Conservation (phyloP, 2,329 filamentous ascomycete genomes). For the Orbilia blumenaviensis region DNA sequence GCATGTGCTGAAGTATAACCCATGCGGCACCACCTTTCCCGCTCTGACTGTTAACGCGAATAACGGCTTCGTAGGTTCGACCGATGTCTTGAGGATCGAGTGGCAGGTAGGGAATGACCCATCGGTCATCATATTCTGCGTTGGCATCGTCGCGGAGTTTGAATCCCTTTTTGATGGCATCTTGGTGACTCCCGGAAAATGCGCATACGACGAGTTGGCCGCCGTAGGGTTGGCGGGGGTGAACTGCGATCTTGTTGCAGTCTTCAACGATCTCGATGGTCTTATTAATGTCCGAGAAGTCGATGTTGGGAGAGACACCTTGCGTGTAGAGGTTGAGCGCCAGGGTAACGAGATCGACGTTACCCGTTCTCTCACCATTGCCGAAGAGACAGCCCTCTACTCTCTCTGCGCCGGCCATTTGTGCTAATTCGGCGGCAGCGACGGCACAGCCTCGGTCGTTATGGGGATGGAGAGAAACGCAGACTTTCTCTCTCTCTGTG, state of each 20-base stretch:
- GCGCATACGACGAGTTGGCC: conserved; percentile 91
- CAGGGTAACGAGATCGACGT: conserved; percentile 92
- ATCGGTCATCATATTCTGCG: conserved; percentile 71
- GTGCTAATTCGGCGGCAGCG: conserved; percentile 87
- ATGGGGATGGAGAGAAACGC: conserved; percentile 89
- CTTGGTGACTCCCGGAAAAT: conserved; percentile 91
- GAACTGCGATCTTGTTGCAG: conserved; percentile 93
- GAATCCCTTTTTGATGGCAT: conserved; percentile 95
- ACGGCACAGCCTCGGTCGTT: conserved; percentile 92
- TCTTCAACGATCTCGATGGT: conserved; percentile 90
- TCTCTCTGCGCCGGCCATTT: conserved; percentile 94
- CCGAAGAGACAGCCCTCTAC: conserved; percentile 95
- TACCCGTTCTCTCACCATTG: conserved; percentile 94
- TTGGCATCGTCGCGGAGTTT: conserved; percentile 72
- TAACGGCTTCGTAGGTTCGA: conserved; percentile 96
- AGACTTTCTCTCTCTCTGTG: conserved; percentile 82
- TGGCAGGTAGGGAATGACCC: conserved; percentile 90
- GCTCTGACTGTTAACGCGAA: conserved; percentile 95
- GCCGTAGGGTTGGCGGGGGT: conserved; percentile 87
- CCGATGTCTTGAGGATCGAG: conserved; percentile 93
- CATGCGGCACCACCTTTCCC: conserved; percentile 95
- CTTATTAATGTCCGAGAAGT: conserved; percentile 87
- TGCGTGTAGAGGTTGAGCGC: conserved; percentile 95
- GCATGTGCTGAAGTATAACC: conserved; percentile 87
- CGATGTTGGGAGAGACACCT: conserved; percentile 82